Evolutionary conservation across 345 rosid species (phyloP), one percentile per base, ranked within the genome.

Genomic region (Eutrema yunnanense): DNA sequence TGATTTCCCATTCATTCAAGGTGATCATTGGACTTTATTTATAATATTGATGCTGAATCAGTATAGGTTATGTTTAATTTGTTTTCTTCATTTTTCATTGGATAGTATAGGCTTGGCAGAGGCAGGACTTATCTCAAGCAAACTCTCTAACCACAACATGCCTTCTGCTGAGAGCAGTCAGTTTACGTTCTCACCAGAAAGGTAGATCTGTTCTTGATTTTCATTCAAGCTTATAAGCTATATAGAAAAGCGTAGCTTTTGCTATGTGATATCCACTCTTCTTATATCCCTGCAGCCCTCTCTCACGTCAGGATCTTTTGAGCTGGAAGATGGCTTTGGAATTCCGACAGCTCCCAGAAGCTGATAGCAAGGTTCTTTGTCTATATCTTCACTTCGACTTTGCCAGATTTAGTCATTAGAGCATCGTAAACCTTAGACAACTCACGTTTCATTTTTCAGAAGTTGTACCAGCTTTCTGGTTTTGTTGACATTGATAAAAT

Each of bases 281-380:
- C 56, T 65, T 43, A 27, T 65, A 51, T 54, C 60, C 10, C 56
- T 62, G 40, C 81, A 95, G 96, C 58, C 87, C 90, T 76, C 82
- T 92, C 49, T 87, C 97, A 22, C 96, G 97, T 37, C 99, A 95
- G 83, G 96, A 92, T 82, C 96, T 95, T 72, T 86, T 95, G 16
- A 86, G 89, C 79, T 95, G 99, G 99, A 95, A 92, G 83, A 91
- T 91, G 97, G 90, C 92, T 65, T 73, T 95, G 22, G 99, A 92
- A 81, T 86, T 77, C 57, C 79, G 84, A 73, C 89, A 87, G 67
- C 96, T 95, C 56, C 93, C 96, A 65, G 92, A 87, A 85, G 93
- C 92, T 65, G 82, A 95, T 71, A 78, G 71, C 83, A 82, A 88
- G 96, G 99, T 95, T 47, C 41, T 62, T 71, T 78, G 53, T 71